Base-by-base conservation (phyloP, 2,329 filamentous ascomycete species). In the Massarina eburnea region DNA sequence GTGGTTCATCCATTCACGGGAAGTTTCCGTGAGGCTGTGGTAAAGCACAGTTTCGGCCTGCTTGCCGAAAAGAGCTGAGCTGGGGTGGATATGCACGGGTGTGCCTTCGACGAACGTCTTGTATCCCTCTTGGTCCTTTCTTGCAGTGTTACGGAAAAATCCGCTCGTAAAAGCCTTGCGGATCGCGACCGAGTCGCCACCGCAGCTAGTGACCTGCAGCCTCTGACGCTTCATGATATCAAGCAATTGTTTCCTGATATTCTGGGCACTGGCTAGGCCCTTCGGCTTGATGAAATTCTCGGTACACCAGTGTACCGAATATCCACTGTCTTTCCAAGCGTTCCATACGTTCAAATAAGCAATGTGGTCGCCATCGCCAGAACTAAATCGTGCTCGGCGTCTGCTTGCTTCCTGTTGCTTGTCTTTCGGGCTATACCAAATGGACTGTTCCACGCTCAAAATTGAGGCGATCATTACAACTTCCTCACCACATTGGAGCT, bases 281-380 rank as follows among this genome's bases (percentile, higher is more conserved):
- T 91, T 83, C 4, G 90, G 91, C 67, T 97, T 91, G 67, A 99
- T 94, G 68, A 95, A 99, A 71, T 99, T 96, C 65, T 99, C 95
- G 57, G 90, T 92, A 67, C 94, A 97, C 94, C 94, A 99, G 0
- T 91, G 85, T 46, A 84, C 89, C 39, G 84, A 88, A 72, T 83
- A 95, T 6, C 86, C 85, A 52, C 84, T 87, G 35, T 85, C 80
- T 69, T 96, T 96, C 94, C 94, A 99, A n/a, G 82, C 85, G 63
- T 96, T 96, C 76, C 95, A 99, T 1, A 99, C 91, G 59, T 99
- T 99, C 34, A 99, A 82, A 0, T 97, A 79, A 0, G 94, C 99
- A 10, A 99, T 78, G 63, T 99, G 94, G 65, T 99, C 94, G 41
- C 94, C 94, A 62, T 99, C 94, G 73, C 96, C 90, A n/a, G n/a